These are phyloP conservation scores for Lactarius evosmus DNA, from an alignment of 768 basidiomycete species.

Conservation along the genomic window DNA sequence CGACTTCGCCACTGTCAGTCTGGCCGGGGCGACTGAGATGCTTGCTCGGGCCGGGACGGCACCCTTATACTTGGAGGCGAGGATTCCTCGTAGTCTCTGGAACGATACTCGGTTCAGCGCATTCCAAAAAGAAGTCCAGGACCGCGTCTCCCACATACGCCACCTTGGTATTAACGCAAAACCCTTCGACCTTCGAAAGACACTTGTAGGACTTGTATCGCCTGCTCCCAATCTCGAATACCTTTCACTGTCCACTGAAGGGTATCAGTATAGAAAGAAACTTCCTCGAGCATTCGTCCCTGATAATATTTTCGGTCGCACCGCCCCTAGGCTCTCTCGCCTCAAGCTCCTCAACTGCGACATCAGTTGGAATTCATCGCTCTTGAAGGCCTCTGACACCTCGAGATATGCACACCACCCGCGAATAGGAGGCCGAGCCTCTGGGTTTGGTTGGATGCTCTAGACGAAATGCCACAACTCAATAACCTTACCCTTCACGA, in stretches of 20 bases:
- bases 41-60: too few species aligned
- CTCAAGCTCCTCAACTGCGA: constrained; percentile 1
- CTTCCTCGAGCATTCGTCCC: too few species aligned
- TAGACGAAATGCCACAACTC: neutral
- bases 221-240: too few species aligned
- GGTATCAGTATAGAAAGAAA: too few species aligned
- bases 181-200: too few species aligned
- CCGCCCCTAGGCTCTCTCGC: constrained; percentile 3
- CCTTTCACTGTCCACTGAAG: too few species aligned
- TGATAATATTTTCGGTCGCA: too few species aligned
- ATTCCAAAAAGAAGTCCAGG: neutral
- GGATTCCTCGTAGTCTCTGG: neutral
- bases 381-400: neutral
- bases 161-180: neutral
- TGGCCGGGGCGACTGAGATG: too few species aligned
- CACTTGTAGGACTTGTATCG: too few species aligned
- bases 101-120: neutral
- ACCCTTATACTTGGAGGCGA: constrained; percentile 2
- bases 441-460: constrained; percentile 1
- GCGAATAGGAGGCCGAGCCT: neutral
- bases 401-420: neutral
- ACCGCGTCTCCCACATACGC: constrained; percentile 8
- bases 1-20: too few species aligned
- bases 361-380: constrained; percentile 6
- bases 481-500: constrained; percentile 2